Conservation (phyloP, 2,329 filamentous ascomycete species). For the Diplodia scrobiculata region DNA sequence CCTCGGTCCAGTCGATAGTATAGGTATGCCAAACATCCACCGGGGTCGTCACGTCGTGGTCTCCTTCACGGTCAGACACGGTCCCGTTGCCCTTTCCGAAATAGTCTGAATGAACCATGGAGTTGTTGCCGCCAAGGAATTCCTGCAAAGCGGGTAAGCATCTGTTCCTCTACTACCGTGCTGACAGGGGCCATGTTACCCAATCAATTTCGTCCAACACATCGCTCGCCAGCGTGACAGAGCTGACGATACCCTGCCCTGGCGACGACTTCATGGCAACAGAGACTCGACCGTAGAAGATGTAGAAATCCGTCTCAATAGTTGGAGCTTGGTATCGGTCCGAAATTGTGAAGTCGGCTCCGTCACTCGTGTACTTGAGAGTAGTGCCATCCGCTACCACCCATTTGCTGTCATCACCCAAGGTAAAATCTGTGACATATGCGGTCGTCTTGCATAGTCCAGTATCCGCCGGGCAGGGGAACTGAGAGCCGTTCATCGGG, state of each 20-base stretch:
- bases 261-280: constrained; percentile 32
- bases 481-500: constrained; percentile 43
- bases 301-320: constrained; percentile 33
- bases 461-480: constrained; percentile 45
- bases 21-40: constrained; percentile 66
- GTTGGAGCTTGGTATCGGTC: constrained; percentile 68
- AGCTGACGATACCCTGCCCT: constrained; percentile 31
- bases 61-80: constrained; percentile 68
- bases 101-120: constrained; percentile 67
- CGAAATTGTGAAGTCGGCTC: constrained; percentile 69
- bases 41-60: constrained; percentile 59
- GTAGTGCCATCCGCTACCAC: constrained; percentile 62
- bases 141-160: constrained; percentile 38
- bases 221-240: constrained; percentile 30
- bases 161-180: constrained; percentile 20
- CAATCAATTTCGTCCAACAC: constrained; percentile 33
- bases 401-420: constrained; percentile 55
- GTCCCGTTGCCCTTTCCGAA: constrained; percentile 72
- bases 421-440: constrained; percentile 52
- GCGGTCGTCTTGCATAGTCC: constrained; percentile 51
- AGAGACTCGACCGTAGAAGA: constrained; percentile 33
- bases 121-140: constrained; percentile 59
- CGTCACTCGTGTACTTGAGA: constrained; percentile 60
- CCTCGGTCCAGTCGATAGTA: constrained; percentile 70
- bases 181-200: constrained; percentile 13